Evolutionary conservation across 768 basidiomycete genomes (phyloP).

Genomic region (Amyloporia xantha): DNA sequence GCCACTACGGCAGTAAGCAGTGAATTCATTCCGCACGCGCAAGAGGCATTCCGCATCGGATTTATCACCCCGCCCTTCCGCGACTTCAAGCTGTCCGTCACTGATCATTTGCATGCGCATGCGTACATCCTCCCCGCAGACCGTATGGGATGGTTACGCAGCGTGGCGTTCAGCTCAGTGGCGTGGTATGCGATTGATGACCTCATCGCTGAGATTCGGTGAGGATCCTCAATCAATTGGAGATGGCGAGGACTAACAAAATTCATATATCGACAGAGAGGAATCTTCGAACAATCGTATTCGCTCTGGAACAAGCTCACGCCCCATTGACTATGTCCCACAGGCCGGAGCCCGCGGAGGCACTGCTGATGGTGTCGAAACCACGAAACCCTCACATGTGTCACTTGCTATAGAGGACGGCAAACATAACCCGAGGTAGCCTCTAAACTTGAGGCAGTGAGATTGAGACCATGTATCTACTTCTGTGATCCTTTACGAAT

Average conservation of each 20-base stretch:
- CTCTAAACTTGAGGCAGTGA: no score
- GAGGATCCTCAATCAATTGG: conserved; percentile 16
- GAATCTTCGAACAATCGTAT: conserved; percentile 77
- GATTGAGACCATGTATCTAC: no score
- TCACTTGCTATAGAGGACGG: conserved; percentile 34
- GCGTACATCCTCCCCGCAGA: conserved; percentile 64
- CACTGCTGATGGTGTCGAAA: conserved; percentile 58
- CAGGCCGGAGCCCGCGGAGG: conserved; percentile 63
- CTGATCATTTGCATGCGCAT: conserved; percentile 74
- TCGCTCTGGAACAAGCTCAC: conserved; percentile 50
- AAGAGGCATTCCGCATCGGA: conserved; percentile 47
- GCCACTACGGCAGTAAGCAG: conserved; percentile 6
- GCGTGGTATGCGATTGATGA: conserved; percentile 77
- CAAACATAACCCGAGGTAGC: no score
- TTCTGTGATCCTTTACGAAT: no score
- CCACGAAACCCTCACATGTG: conserved; percentile 45
- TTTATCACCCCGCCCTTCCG: conserved; percentile 77
- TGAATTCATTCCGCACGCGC: conserved; percentile 13
- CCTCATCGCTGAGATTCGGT: conserved; percentile 79
- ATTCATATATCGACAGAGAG: conserved; percentile 42
- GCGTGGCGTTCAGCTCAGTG: conserved; percentile 56
- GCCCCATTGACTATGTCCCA: conserved; percentile 69
- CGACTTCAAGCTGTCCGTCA: conserved; percentile 73
- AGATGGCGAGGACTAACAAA: neutral
- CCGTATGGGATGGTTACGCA: conserved; percentile 67